A percentile compares a stretch with the other conserved stretches of the same genome.
phyloP scores from a whole-genome alignment of 495 filamentous ascomycete genomes.

The Tuber brumale region DNA sequence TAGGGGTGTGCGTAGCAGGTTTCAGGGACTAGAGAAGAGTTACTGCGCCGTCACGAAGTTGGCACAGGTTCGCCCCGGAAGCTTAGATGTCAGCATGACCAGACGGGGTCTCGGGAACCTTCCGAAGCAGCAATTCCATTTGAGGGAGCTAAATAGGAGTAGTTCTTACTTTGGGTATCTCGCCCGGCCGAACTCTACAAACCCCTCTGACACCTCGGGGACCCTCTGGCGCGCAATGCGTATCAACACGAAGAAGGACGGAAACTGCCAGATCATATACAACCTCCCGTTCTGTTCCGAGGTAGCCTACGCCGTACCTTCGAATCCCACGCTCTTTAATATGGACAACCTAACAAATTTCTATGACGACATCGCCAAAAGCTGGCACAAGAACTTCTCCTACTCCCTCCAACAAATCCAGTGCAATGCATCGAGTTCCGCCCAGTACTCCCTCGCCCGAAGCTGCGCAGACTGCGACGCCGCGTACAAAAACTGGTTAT shows the following conservation, averaged over 20 bases:
- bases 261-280: conserved; percentile 76
- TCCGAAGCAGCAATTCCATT: conserved; percentile 79
- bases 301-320: conserved; percentile 83
- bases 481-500: conserved; percentile 92
- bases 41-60: conserved; percentile 63
- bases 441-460: conserved; percentile 71
- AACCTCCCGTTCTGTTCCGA: conserved; percentile 78
- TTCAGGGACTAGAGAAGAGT: conserved; percentile 64
- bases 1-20: conserved; percentile 33
- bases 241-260: conserved; percentile 66
- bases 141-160: conserved; percentile 63
- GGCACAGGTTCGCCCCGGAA: conserved; percentile 53
- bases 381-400: conserved; percentile 65
- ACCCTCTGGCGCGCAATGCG: conserved; percentile 59
- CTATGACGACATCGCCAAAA: conserved; percentile 61
- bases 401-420: conserved; percentile 76
- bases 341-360: conserved; percentile 52
- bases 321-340: conserved; percentile 57
- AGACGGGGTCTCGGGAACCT: conserved; percentile 53
- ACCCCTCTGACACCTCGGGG: conserved; percentile 51
- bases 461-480: conserved; percentile 66
- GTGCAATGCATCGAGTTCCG: conserved; percentile 61
- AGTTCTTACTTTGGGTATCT: conserved; percentile 65
- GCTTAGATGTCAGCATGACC: conserved; percentile 61
- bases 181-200: conserved; percentile 54